A percentile compares a stretch with the other conserved stretches of the same genome.
Conservation (phyloP, 1,284 basidiomycete species). For the Microbotryomycetes sp. region DNA sequence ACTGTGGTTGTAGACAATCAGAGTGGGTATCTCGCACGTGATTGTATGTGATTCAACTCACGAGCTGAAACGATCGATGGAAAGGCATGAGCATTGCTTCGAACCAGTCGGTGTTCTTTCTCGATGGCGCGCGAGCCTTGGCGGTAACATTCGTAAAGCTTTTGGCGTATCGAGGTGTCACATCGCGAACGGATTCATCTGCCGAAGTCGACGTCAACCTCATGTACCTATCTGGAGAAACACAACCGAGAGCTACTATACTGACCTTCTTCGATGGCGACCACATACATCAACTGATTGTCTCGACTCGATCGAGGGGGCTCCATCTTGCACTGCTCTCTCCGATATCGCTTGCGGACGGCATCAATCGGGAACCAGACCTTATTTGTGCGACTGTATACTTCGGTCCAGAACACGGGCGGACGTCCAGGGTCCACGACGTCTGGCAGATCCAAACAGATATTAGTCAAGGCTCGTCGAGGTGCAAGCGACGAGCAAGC, state of each 20-base stretch:
- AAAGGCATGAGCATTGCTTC: slow-evolving; percentile 53
- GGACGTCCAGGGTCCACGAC: slow-evolving; percentile 45
- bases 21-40: neutral
- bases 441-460: slow-evolving; percentile 4
- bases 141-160: slow-evolving; percentile 26
- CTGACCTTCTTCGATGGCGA: slow-evolving; percentile 88
- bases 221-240: neutral
- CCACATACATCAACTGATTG: slow-evolving; percentile 86
- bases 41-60: slow-evolving; percentile 44
- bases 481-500: neutral
- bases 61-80: slow-evolving; percentile 68
- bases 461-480: neutral
- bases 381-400: slow-evolving; percentile 85
- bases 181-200: slow-evolving; percentile 50
- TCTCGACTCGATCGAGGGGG: slow-evolving; percentile 56
- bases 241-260: slow-evolving; percentile 31
- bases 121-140: slow-evolving; percentile 30
- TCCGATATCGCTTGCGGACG: slow-evolving; percentile 67
- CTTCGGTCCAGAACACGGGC: slow-evolving; percentile 95
- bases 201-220: neutral
- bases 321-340: slow-evolving; percentile 88
- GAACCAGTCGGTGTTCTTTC: slow-evolving; percentile 33
- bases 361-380: slow-evolving; percentile 93
- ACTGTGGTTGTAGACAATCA: slow-evolving; percentile 47
- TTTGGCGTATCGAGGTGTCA: slow-evolving; percentile 62